These are phyloP conservation scores for Saccharomyces hybrid DNA, from an alignment of 1,139 yeast genomes.

Conservation along the genomic window DNA sequence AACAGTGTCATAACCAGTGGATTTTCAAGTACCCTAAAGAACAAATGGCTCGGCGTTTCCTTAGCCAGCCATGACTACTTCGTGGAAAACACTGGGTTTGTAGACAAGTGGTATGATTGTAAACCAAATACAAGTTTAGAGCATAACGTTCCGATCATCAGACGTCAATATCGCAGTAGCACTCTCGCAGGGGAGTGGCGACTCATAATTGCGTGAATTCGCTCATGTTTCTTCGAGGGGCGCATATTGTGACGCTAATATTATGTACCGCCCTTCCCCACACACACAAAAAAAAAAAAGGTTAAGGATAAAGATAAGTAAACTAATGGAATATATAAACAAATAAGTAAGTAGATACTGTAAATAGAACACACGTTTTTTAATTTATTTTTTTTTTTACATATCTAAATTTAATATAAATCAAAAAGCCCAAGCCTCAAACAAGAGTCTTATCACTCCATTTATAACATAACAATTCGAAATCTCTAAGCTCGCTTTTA, in stretches of 20 bases:
- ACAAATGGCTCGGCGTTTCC: conserved; percentile 9
- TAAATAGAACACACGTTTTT: background rate
- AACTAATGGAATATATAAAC: background rate
- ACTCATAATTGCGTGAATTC: background rate
- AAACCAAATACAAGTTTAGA: background rate
- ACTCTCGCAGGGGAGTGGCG: conserved; percentile 4
- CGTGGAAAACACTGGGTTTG: conserved; percentile 2
- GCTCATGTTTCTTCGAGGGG: background rate
- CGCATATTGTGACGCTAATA: background rate
- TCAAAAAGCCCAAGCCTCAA: background rate
- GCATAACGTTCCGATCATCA: conserved; percentile 5
- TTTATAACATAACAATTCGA: background rate
- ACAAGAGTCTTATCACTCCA: background rate
- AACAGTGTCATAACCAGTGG: conserved; percentile 18
- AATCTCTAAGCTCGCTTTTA: background rate
- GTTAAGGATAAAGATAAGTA: background rate
- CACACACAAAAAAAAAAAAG: conserved; percentile 1
- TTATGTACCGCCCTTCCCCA: conserved; percentile 1
- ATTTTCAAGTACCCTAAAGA: conserved; percentile 9
- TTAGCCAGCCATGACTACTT: background rate
- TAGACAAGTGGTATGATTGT: conserved; percentile 5
- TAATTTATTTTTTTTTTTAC: background rate
- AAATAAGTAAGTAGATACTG: background rate
- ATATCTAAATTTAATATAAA: background rate
- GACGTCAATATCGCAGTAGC: conserved; percentile 3